Conservation (phyloP, 768 basidiomycete genomes). For the Tylopilus rubrobrunneus region DNA sequence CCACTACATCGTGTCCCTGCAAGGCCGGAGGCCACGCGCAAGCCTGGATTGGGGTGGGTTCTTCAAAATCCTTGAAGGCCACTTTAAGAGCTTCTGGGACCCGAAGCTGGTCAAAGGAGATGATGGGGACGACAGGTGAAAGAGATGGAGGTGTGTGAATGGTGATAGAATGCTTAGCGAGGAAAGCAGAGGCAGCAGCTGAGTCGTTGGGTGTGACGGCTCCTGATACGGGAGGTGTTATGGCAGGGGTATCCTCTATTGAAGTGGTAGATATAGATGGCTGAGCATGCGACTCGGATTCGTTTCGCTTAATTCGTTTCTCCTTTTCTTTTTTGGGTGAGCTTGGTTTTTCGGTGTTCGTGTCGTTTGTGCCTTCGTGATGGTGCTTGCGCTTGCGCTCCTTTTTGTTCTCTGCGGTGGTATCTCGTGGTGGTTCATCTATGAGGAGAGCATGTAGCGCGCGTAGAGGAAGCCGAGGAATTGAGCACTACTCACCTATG, state of each 20-base stretch:
- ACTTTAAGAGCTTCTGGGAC: constrained; percentile 59
- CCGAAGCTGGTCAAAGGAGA: constrained; percentile 69
- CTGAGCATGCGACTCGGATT: background rate
- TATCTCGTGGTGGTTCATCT: constrained; percentile 2
- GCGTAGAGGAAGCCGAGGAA: too few relatives aligned
- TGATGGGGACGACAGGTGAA: constrained; percentile 55
- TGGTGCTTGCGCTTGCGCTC: constrained; percentile 26
- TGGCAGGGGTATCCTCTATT: constrained; percentile 15
- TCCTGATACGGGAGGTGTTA: constrained; percentile 12
- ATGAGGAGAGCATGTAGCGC: background rate
- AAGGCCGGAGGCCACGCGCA: constrained; percentile 92
- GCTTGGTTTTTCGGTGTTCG: constrained; percentile 4
- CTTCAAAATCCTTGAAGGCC: constrained; percentile 69
- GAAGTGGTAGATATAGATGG: background rate
- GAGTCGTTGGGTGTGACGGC: constrained; percentile 8
- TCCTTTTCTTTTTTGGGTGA: constrained; percentile 25
- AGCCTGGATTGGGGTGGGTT: constrained; percentile 94
- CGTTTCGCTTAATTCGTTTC: constrained; percentile 15
- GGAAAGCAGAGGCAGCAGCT: constrained; percentile 56
- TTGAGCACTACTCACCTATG: constrained; percentile 1
- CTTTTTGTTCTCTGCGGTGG: constrained; percentile 13
- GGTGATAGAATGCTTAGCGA: constrained; percentile 68
- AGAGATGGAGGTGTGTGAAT: constrained; percentile 53
- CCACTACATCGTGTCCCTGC: constrained; percentile 81
- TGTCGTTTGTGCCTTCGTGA: background rate